These are phyloP conservation scores for Fraxinus sp. DNA, from an alignment of 305 asterid species.

Conservation along the genomic window DNA sequence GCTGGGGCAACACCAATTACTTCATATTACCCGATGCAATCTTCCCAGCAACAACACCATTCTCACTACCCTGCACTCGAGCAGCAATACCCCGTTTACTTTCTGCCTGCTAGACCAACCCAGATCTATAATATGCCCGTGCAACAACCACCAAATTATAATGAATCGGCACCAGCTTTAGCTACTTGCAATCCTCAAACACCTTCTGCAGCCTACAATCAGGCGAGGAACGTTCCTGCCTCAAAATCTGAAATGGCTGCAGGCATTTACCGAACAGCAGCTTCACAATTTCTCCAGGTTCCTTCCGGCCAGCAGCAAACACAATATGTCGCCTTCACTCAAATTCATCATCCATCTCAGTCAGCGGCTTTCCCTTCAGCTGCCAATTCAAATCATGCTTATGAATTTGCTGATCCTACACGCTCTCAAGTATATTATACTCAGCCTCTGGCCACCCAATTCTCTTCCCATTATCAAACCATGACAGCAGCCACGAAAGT, in stretches of 20 bases:
- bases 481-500: conserved; percentile 25
- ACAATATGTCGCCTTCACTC: too few species aligned
- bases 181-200: conserved; percentile 18
- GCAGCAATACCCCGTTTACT: conserved; percentile 25
- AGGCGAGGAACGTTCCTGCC: conserved; percentile 21
- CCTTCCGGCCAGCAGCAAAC: too few species aligned
- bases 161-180: conserved; percentile 28
- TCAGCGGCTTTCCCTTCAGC: too few species aligned
- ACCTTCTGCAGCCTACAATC: not conserved
- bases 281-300: conserved; percentile 8
- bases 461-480: conserved; percentile 37
- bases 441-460: conserved; percentile 30
- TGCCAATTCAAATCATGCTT: too few species aligned
- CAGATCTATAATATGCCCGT: conserved; percentile 37
- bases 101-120: conserved; percentile 32
- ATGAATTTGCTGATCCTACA: conserved; percentile 13
- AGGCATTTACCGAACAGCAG: conserved; percentile 31
- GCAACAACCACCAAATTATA: conserved; percentile 33
- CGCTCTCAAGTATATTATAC: conserved; percentile 41
- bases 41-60: conserved; percentile 37
- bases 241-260: conserved; percentile 34
- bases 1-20: conserved; percentile 39
- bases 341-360: too few species aligned
- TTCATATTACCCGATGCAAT: conserved; percentile 35
- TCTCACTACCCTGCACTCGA: conserved; percentile 17